Percentiles rank a stretch among this genome's conserved stretches.
Evolutionary conservation across 768 basidiomycete species (phyloP).

Genomic region (Auricularia cornea): DNA sequence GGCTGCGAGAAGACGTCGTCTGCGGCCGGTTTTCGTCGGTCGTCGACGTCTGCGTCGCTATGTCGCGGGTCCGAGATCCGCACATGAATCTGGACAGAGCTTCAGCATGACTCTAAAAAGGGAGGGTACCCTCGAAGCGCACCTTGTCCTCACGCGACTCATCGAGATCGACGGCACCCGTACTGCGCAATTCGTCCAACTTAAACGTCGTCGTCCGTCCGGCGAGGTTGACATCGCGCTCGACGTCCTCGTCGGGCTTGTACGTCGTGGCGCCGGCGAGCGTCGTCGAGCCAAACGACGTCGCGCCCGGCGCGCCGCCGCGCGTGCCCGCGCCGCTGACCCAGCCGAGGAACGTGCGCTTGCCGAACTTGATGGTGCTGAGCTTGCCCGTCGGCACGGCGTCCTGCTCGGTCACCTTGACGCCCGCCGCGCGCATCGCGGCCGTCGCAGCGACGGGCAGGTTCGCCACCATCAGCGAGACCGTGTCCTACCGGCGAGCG

Average conservation of each 20-base stretch:
- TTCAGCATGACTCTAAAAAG: too few species aligned
- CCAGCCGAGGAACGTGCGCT: neutral
- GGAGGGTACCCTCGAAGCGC: too few species aligned
- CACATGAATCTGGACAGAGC: too few species aligned
- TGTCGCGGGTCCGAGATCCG: too few species aligned
- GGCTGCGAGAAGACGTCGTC: too few species aligned
- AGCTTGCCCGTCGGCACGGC: neutral
- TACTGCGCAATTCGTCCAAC: neutral
- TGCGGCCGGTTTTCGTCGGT: too few species aligned
- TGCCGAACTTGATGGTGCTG: neutral
- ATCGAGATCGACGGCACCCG: neutral
- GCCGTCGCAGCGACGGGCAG: constrained; percentile 32
- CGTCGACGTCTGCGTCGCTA: too few species aligned
- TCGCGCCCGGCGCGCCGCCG: neutral
- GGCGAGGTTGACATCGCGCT: neutral
- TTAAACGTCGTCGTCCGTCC: neutral
- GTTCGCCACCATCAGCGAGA: constrained; percentile 35
- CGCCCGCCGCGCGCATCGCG: neutral
- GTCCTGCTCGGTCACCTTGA: neutral
- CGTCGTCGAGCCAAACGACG: neutral
- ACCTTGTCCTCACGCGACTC: too few species aligned
- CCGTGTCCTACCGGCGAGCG: constrained; percentile 19
- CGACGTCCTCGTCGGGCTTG: neutral
- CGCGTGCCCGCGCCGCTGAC: neutral
- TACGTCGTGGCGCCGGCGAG: neutral